Base-by-base conservation (phyloP, 192 early-diverging fungal species). In the Coemansia umbellata region DNA sequence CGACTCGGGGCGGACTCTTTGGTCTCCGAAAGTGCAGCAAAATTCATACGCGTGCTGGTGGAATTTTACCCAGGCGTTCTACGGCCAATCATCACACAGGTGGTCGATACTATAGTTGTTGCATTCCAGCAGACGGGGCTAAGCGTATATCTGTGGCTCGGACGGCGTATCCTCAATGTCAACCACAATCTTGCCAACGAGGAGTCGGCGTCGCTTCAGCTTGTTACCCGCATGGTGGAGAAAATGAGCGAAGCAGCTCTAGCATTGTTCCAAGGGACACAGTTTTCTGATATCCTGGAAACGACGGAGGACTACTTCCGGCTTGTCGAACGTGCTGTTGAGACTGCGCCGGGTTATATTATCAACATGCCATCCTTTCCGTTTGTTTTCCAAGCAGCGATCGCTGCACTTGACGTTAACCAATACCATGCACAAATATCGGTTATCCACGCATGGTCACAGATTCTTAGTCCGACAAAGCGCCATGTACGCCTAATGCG, bases 91-190 rank as follows among this genome's bases (percentile, higher is more conserved):
- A 42, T 50, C 9, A 36, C 41, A 32, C 62, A 77, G 41, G 52
- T 77, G 14, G 37, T 63, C 21, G 78, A 87, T 17, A 67, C 78
- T 8, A 49, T 90, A 3, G 84, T 87, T 14, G 62, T 47, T 42
- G 77, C 78, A n/a, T 96, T 89, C 72, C 78, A 82, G 47, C 74
- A 78, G 47, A 86, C 85, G 3, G 79, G 81, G 1, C 28, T 82
- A 19, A 66, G 86, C 28, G 82, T 80, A 30, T 91, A 92, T 54
- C 66, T 98, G 42, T 98, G 95, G 95, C 81, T 88, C 2, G 78
- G 84, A 21, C 65, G 67, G 4, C 80, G 85, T 40, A 79, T 83
- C 56, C 79, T 94, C 13, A 62, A 81, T 10, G 80, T 82, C 35
- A 84, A 85, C 83, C 81, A 58, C 13, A 66, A 56, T 15, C 81